phyloP scores from a whole-genome alignment of 352 stramenopile genomes.

The Globisporangium emineosum region DNA sequence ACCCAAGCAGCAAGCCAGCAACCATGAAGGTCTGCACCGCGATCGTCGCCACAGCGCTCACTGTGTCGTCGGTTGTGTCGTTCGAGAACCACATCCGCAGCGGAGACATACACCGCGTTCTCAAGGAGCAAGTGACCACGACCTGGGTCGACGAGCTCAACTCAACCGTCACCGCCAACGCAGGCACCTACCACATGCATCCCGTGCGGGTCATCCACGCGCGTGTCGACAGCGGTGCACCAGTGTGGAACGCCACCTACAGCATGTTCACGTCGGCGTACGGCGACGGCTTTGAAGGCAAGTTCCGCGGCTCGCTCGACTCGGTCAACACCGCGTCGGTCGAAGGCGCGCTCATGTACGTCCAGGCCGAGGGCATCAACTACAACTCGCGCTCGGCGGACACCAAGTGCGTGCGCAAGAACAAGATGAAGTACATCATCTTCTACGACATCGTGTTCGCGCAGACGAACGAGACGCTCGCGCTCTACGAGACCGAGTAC shows the following conservation, averaged over 20 bases:
- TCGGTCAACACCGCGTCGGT: constrained; percentile 81
- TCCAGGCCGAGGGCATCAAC: constrained; percentile 25
- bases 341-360: constrained; percentile 85
- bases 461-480: not conserved
- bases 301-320: constrained; percentile 67
- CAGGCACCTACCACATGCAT: constrained; percentile 60
- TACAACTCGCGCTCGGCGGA: constrained; percentile 55
- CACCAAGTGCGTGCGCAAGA: constrained; percentile 58
- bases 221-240: constrained; percentile 66
- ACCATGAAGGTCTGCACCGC: too few relatives aligned
- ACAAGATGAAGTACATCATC: constrained; percentile 57
- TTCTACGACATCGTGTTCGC: constrained; percentile 75
- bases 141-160: too few relatives aligned
- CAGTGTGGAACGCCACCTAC: constrained; percentile 47
- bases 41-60: too few relatives aligned
- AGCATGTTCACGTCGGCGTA: constrained; percentile 60
- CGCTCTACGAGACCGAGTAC: constrained; percentile 42
- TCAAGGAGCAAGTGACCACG: too few relatives aligned
- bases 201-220: constrained; percentile 73
- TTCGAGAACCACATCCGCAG: too few relatives aligned
- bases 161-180: constrained; percentile 13
- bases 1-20: too few relatives aligned
- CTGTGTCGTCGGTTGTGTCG: too few relatives aligned
- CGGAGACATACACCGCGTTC: too few relatives aligned
- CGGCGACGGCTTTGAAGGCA: constrained; percentile 51